Conservation (phyloP, 148 eudicot species). For the Talinum fruticosum region DNA sequence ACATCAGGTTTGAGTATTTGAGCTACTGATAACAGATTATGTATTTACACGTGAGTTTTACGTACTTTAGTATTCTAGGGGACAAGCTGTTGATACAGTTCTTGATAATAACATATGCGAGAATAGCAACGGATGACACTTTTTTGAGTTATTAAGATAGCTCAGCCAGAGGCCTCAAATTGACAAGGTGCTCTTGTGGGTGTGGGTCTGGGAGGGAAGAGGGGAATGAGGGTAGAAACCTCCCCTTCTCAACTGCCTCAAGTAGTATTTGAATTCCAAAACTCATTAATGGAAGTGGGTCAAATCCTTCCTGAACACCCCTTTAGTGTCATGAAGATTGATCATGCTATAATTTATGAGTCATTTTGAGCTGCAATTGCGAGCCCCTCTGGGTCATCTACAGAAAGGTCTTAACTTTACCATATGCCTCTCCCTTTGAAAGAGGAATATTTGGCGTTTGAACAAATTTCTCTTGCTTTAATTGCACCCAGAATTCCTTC, state of each 20-base stretch:
- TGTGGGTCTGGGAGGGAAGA: background rate
- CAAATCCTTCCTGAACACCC: background rate
- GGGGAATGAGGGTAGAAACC: background rate
- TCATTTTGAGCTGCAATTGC: background rate
- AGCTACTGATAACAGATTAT: background rate
- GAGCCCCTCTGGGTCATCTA: no score
- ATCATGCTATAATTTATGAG: background rate
- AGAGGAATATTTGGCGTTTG: background rate
- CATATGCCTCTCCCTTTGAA: background rate
- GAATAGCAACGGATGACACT: background rate
- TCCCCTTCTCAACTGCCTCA: background rate
- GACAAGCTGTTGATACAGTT: background rate
- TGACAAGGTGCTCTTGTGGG: background rate
- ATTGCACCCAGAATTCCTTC: background rate
- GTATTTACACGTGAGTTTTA: background rate
- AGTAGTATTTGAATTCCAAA: background rate
- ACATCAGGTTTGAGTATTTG: background rate
- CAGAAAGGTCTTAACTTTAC: background rate
- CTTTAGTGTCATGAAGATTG: background rate
- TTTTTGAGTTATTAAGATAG: background rate
- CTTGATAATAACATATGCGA: background rate
- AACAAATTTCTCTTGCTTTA: background rate
- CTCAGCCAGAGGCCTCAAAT: background rate
- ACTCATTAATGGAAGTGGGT: background rate
- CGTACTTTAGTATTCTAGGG: background rate